phyloP scores from a whole-genome alignment of 345 rosid species.

The Lepidium didymum region DNA sequence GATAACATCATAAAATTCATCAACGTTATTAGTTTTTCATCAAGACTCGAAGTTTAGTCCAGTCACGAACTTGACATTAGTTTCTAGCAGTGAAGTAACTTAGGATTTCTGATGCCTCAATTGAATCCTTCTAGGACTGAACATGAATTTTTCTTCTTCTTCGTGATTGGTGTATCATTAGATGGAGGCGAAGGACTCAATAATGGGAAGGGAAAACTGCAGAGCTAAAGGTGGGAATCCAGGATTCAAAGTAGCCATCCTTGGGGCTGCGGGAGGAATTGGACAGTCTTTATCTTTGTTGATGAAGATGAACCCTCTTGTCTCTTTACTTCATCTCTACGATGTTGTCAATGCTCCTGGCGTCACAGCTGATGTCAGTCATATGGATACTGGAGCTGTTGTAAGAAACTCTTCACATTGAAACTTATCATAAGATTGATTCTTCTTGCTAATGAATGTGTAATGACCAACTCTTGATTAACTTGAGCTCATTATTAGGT shows the following conservation, averaged over 20 bases:
- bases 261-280: constrained; percentile 82
- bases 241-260: constrained; percentile 71
- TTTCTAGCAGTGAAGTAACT: not conserved
- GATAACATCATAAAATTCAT: not conserved
- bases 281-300: constrained; percentile 66
- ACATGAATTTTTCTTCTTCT: not conserved
- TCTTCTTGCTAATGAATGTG: not conserved
- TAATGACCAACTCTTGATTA: not conserved
- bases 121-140: not conserved
- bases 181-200: constrained; percentile 41
- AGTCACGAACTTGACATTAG: not conserved
- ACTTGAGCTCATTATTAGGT: constrained; percentile 36
- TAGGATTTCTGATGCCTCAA: not conserved
- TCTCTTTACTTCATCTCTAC: constrained; percentile 74
- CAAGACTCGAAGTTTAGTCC: not conserved
- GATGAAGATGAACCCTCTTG: constrained; percentile 75
- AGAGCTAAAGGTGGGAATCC: constrained; percentile 68
- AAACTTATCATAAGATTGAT: not conserved
- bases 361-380: constrained; percentile 85
- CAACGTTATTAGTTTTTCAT: not conserved
- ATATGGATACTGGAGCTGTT: constrained; percentile 89
- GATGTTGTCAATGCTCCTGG: constrained; percentile 82
- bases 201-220: constrained; percentile 42
- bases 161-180: constrained; percentile 7
- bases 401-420: constrained; percentile 28